A percentile compares a stretch with the other conserved stretches of the same genome.
phyloP scores from a whole-genome alignment of 2,329 filamentous ascomycete genomes.

The Calonectria pteridis region DNA sequence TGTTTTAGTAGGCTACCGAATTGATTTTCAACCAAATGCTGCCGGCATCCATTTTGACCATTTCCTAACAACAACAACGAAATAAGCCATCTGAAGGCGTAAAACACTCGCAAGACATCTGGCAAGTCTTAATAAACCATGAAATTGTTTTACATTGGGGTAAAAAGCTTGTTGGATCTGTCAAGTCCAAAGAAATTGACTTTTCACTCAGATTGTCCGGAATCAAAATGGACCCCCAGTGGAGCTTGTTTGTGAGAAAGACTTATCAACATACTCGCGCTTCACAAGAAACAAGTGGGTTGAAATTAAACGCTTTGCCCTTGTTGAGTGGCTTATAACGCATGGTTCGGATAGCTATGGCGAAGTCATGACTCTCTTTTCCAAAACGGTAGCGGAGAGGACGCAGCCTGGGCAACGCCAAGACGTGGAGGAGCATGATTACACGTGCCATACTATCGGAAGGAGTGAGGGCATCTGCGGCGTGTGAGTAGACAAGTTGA shows the following conservation, averaged over 20 bases:
- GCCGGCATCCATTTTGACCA: too few relatives aligned
- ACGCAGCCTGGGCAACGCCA: constrained; percentile 83
- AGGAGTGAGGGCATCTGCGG: constrained; percentile 80
- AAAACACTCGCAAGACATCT: too few relatives aligned
- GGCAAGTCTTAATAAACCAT: constrained; percentile 60
- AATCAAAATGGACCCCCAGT: constrained; percentile 81
- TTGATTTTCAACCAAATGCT: too few relatives aligned
- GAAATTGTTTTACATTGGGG: constrained; percentile 91
- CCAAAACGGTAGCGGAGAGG: constrained; percentile 87
- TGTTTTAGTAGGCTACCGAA: too few relatives aligned
- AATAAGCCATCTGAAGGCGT: too few relatives aligned
- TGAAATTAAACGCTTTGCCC: not conserved
- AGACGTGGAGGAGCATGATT: constrained; percentile 85
- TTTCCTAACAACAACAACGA: too few relatives aligned
- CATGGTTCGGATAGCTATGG: constrained; percentile 52
- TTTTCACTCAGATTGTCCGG: constrained; percentile 75
- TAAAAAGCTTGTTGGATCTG: constrained; percentile 53
- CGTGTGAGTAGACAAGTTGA: constrained; percentile 53
- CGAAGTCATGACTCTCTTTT: constrained; percentile 85
- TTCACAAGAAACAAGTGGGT: constrained; percentile 80
- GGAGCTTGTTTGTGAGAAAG: constrained; percentile 82
- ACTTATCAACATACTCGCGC: constrained; percentile 81
- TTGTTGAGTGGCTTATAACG: constrained; percentile 13
- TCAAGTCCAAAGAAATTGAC: constrained; percentile 21
- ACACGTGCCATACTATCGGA: constrained; percentile 83